Evolutionary conservation across 2,329 filamentous ascomycete species (phyloP).

Genomic region (Fusarium papillatum): DNA sequence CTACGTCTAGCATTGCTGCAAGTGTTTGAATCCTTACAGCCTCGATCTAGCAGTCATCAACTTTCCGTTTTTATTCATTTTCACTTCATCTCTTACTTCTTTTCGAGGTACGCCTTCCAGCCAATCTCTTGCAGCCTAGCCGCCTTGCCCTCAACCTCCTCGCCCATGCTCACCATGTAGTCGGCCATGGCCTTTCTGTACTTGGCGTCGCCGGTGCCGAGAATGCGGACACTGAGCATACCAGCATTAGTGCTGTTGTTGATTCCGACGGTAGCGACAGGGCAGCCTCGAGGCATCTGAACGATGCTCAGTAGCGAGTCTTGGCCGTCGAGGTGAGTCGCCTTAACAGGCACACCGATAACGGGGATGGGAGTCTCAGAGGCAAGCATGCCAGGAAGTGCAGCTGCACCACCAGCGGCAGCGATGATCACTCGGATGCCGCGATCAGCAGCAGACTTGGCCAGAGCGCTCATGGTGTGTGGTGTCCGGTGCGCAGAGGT

Average conservation of each 20-base stretch:
- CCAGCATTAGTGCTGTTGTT: constrained; percentile 86
- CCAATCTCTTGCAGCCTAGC: constrained; percentile 60
- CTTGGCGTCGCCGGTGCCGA: constrained; percentile 70
- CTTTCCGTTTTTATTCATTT: background rate
- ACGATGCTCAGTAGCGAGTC: constrained; percentile 82
- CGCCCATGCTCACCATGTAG: constrained; percentile 27
- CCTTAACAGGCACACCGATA: constrained; percentile 84
- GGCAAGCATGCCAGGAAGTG: constrained; percentile 82
- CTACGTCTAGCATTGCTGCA: background rate
- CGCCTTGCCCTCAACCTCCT: constrained; percentile 75
- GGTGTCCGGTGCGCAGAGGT: constrained; percentile 86
- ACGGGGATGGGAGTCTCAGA: constrained; percentile 80
- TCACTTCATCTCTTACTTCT: background rate
- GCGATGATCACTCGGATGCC: constrained; percentile 83
- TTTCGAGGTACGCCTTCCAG: background rate
- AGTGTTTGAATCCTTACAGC: background rate
- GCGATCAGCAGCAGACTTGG: constrained; percentile 70
- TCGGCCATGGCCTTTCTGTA: constrained; percentile 74
- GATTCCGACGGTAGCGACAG: constrained; percentile 82
- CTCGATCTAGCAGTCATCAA: constrained; percentile 1
- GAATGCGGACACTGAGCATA: constrained; percentile 77
- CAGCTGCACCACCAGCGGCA: constrained; percentile 81
- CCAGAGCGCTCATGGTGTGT: constrained; percentile 76
- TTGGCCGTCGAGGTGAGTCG: constrained; percentile 78
- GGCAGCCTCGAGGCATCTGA: constrained; percentile 82